Conservation (phyloP, 768 basidiomycete species). For the Suillus subluteus region DNA sequence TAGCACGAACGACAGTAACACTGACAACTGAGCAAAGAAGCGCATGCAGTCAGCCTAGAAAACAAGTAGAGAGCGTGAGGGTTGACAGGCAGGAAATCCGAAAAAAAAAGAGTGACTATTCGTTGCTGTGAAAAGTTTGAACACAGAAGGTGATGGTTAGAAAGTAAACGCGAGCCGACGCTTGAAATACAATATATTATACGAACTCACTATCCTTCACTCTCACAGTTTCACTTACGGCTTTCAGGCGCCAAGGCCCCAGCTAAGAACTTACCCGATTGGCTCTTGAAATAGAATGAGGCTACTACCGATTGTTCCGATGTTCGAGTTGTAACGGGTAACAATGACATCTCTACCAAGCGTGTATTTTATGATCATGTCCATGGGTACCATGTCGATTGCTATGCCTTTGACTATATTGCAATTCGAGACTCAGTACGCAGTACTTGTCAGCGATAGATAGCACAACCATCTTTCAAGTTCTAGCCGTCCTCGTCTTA, state of each 20-base stretch:
- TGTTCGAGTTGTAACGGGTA: not conserved
- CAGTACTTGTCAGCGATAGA: not conserved
- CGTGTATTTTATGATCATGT: not conserved
- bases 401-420: not conserved
- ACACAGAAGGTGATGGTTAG: slow-evolving; percentile 15
- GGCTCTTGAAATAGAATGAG: not conserved
- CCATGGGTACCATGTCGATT: not conserved
- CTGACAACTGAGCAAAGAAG: slow-evolving; percentile 23
- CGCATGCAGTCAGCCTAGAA: slow-evolving; percentile 24
- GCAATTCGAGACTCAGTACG: not conserved
- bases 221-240: slow-evolving; percentile 4
- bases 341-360: not conserved
- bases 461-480: not conserved
- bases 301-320: not conserved
- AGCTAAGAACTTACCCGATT: not conserved
- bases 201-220: no score
- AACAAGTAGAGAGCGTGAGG: slow-evolving; percentile 13
- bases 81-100: not conserved
- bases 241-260: not conserved
- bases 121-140: slow-evolving; percentile 8
- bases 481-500: not conserved
- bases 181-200: not conserved
- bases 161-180: slow-evolving; percentile 3
- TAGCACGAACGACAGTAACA: slow-evolving; percentile 24
- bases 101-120: slow-evolving; percentile 27